Base-by-base conservation (phyloP, 257 asterid species). In the Scutellaria baicalensis region DNA sequence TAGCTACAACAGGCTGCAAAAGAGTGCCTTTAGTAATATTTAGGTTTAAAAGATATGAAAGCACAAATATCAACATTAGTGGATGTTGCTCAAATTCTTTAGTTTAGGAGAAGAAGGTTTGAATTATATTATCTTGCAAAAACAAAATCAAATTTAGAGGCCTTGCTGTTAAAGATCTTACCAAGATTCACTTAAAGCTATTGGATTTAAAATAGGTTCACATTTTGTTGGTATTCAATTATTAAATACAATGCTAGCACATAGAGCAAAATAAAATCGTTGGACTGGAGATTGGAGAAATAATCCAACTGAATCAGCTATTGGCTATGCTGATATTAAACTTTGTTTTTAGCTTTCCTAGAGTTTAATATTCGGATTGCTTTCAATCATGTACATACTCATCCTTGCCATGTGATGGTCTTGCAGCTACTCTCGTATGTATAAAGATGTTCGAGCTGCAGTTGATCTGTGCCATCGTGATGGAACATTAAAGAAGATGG, bases 391-490 rank as follows among this genome's bases (percentile, higher is more conserved):
- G 33, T 27, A 10, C 44, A 8, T 73, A 18, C 74, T 79, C 73
- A 75, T 47, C 68, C 67, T 74, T 81, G 72, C 68, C 42, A 42
- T 62, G 27, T 57, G 44, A 75, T 73, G 77, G 63, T 49, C 21
- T 67, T 78, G 79, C 92, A 94, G 99, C 77, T 94, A 91, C 66
- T 77, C 93, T 79, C 85, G 77, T 33, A 88, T 94, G 85, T 88
- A 90, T 80, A 90, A 87, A 81, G 98, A 93, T 78, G 96, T 88
- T 58, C 89, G 95, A 73, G 95, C 99, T 75, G 99, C 99, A 39
- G 98, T 94, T 61, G 99, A 94, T 82, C 76, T 94, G 80, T 94
- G 99, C 81, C 99, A 94, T 82, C 99, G 99, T 74, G 99, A 94
- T 84, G 99, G 99, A 67, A 94, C 99, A 76, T 70, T 94, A 73